Evolutionary conservation across 768 basidiomycete genomes (phyloP).

Genomic region (Psilocybe azurescens): DNA sequence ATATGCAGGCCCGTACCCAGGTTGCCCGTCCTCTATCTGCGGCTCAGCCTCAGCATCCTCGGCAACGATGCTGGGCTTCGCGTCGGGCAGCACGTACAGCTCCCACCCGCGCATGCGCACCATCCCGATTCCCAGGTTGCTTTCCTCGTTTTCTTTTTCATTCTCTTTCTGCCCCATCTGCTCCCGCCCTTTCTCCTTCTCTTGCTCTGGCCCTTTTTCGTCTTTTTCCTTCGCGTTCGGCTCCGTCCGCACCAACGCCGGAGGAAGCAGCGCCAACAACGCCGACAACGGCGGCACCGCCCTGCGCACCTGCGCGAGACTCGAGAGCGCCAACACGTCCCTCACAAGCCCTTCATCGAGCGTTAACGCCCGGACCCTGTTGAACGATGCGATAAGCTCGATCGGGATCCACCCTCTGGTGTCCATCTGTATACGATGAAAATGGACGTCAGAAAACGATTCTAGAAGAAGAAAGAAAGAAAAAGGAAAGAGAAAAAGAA

Average conservation of each 20-base stretch:
- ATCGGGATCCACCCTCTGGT: conserved; percentile 87
- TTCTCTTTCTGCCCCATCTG: too few species aligned
- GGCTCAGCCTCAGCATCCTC: conserved; percentile 10
- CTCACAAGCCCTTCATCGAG: conserved; percentile 60
- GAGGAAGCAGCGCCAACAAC: not conserved
- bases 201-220: not conserved
- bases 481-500: conserved; percentile 8
- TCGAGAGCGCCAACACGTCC: conserved; percentile 72
- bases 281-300: not conserved
- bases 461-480: not conserved
- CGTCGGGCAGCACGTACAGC: conserved; percentile 66
- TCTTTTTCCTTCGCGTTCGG: not conserved
- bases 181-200: too few species aligned
- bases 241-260: not conserved
- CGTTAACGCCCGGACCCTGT: conserved; percentile 77
- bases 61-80: conserved; percentile 52
- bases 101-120: conserved; percentile 78
- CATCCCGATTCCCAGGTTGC: conserved; percentile 39
- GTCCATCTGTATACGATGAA: conserved; percentile 72
- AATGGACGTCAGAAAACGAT: not conserved
- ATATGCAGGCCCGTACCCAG: not conserved
- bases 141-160: not conserved
- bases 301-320: conserved; percentile 69
- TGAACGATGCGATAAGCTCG: conserved; percentile 83
- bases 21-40: conserved; percentile 15